These are phyloP conservation scores for Entomortierella chlamydospora DNA, from an alignment of 192 early-diverging fungal genomes.

Conservation along the genomic window DNA sequence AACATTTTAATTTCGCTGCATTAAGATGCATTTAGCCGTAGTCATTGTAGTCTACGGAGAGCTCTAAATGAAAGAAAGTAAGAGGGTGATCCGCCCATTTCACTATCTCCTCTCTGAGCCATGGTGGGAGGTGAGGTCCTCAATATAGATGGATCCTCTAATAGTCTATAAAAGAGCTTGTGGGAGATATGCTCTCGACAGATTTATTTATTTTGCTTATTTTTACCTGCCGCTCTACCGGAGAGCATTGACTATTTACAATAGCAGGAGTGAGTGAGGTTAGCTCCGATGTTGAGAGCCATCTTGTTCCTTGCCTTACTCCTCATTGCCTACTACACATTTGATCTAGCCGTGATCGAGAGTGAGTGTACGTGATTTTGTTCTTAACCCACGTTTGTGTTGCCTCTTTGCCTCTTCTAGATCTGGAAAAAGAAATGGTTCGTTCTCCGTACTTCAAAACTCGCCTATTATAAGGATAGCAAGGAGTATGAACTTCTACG, in stretches of 20 bases:
- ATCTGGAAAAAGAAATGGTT: slow-evolving; percentile 91
- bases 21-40: no score
- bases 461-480: slow-evolving; percentile 89
- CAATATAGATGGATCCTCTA: not conserved
- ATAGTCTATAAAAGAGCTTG: slow-evolving; percentile 5
- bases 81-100: not conserved
- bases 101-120: not conserved
- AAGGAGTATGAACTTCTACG: slow-evolving; percentile 86
- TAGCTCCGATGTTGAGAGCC: not conserved
- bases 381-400: not conserved
- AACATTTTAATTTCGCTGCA: no score
- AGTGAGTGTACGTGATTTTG: not conserved
- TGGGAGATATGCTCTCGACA: slow-evolving; percentile 6
- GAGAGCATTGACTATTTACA: not conserved
- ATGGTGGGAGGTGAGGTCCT: no score
- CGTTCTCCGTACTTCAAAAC: slow-evolving; percentile 79
- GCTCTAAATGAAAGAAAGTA: no score
- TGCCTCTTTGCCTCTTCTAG: slow-evolving; percentile 50
- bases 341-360: not conserved
- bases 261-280: not conserved
- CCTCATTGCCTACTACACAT: not conserved
- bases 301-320: not conserved
- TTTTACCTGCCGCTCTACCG: slow-evolving; percentile 9
- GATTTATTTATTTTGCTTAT: slow-evolving; percentile 9
- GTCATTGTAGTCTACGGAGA: no score